These are phyloP conservation scores for Eimeria maxima DNA, from an alignment of 169 alveolate species.

Conservation along the genomic window DNA sequence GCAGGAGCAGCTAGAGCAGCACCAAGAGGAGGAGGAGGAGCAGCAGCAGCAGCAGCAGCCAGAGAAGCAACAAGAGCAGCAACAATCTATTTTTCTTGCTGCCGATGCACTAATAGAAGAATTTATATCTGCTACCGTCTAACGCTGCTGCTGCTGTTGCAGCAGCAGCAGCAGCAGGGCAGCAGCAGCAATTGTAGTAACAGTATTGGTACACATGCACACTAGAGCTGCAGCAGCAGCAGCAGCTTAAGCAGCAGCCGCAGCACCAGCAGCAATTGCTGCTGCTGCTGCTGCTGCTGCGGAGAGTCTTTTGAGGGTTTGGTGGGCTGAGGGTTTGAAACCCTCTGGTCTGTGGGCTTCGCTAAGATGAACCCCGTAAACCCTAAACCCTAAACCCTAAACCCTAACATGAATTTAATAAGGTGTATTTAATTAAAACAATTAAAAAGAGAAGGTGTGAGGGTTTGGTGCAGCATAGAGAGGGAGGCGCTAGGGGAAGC, in stretches of 20 bases:
- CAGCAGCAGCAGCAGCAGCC: too few species aligned
- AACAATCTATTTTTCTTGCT: not conserved
- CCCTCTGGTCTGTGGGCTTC: not conserved
- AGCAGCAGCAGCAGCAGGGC: not conserved
- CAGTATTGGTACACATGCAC: not conserved
- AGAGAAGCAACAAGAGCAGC: not conserved
- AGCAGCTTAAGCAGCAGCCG: not conserved
- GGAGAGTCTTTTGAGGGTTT: too few species aligned
- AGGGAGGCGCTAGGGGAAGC: too few species aligned
- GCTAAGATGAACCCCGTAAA: too few species aligned
- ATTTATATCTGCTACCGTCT: not conserved
- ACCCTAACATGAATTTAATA: not conserved
- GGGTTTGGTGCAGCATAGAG: too few species aligned
- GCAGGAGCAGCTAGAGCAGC: not conserved
- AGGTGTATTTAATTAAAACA: too few species aligned
- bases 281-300: not conserved
- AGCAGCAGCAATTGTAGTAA: too few species aligned
- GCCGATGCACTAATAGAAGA: conserved; percentile 30
- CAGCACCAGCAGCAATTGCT: conserved; percentile 13
- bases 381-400: not conserved
- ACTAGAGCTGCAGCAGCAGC: not conserved
- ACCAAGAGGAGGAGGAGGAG: too few species aligned
- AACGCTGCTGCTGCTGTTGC: not conserved
- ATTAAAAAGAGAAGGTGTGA: too few species aligned
- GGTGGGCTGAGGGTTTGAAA: too few species aligned